phyloP scores from a whole-genome alignment of 2,329 filamentous ascomycete genomes.

The Huntiella savannae region DNA sequence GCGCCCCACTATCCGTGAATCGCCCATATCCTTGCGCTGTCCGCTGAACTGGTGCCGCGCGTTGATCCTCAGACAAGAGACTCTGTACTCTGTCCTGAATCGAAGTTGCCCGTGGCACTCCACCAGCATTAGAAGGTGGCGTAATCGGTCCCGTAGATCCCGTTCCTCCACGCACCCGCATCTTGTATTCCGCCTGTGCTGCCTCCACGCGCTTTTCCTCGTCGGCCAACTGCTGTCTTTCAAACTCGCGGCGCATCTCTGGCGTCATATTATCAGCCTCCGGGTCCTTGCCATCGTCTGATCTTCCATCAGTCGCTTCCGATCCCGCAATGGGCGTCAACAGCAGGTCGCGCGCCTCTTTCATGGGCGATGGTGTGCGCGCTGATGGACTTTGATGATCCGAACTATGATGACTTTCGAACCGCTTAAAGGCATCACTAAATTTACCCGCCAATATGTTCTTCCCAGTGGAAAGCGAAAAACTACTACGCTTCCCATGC shows the following conservation, averaged over 20 bases:
- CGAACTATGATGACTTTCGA: constrained; percentile 40
- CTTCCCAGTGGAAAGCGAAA: constrained; percentile 57
- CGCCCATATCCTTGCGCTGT: constrained; percentile 83
- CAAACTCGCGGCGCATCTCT: constrained; percentile 77
- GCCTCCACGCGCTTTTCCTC: constrained; percentile 82
- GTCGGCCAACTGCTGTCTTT: constrained; percentile 60
- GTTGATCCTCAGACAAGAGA: constrained; percentile 60
- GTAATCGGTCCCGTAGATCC: constrained; percentile 30
- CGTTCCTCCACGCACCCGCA: constrained; percentile 38
- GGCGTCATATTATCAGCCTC: constrained; percentile 52
- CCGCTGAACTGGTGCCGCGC: constrained; percentile 33
- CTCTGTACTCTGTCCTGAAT: constrained; percentile 87
- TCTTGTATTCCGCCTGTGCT: constrained; percentile 74
- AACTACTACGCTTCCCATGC: constrained; percentile 52
- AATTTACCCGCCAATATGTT: constrained; percentile 75
- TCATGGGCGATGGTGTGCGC: constrained; percentile 30
- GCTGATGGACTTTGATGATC: constrained; percentile 14
- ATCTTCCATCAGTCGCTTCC: constrained; percentile 40
- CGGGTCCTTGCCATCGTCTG: constrained; percentile 44
- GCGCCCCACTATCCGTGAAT: constrained; percentile 41
- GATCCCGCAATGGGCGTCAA: constrained; percentile 59
- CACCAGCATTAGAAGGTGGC: constrained; percentile 35
- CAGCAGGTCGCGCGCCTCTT: constrained; percentile 28
- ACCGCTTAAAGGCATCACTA: constrained; percentile 81
- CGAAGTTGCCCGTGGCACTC: constrained; percentile 50